Evolutionary conservation across 1,284 basidiomycete genomes (phyloP).

Genomic region (Agaricales sp.): DNA sequence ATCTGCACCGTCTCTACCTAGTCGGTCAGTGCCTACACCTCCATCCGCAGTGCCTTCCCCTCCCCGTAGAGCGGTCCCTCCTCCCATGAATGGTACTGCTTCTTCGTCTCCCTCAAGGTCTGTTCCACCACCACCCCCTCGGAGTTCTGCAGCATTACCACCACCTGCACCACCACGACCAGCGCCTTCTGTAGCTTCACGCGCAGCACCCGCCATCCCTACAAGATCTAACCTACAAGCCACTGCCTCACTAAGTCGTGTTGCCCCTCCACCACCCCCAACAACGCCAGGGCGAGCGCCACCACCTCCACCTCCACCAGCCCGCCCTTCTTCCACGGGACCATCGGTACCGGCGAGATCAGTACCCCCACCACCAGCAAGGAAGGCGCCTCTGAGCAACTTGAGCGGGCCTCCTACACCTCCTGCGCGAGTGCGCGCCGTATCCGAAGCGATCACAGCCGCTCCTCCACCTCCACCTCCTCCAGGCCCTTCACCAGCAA

Average conservation of each 20-base stretch:
- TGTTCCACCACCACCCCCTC: constrained; percentile 4
- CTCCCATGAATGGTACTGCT: constrained; percentile 12
- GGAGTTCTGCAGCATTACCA: constrained; percentile 4
- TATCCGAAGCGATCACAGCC: constrained; percentile 17
- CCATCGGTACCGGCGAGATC: constrained; percentile 15
- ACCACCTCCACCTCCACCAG: constrained; percentile 21
- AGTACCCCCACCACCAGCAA: constrained; percentile 12
- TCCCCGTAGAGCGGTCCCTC: not conserved
- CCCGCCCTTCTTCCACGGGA: constrained; percentile 19
- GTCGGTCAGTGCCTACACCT: constrained; percentile 16
- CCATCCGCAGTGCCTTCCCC: constrained; percentile 3
- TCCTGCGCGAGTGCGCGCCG: constrained; percentile 26
- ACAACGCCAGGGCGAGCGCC: constrained; percentile 8
- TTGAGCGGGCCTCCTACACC: constrained; percentile 27
- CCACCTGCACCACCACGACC: not conserved
- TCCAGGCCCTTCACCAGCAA: constrained; percentile 17
- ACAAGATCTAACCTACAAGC: not conserved
- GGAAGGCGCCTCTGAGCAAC: constrained; percentile 15
- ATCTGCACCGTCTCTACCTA: constrained; percentile 72
- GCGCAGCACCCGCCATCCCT: not conserved
- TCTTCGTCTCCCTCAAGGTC: constrained; percentile 9
- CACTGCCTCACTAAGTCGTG: constrained; percentile 18
- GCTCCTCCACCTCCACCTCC: constrained; percentile 16
- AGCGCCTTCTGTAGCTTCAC: not conserved
- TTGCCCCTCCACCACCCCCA: constrained; percentile 17